Conservation (phyloP, 2,329 filamentous ascomycete genomes). For the Raffaelea ambrosiae region DNA sequence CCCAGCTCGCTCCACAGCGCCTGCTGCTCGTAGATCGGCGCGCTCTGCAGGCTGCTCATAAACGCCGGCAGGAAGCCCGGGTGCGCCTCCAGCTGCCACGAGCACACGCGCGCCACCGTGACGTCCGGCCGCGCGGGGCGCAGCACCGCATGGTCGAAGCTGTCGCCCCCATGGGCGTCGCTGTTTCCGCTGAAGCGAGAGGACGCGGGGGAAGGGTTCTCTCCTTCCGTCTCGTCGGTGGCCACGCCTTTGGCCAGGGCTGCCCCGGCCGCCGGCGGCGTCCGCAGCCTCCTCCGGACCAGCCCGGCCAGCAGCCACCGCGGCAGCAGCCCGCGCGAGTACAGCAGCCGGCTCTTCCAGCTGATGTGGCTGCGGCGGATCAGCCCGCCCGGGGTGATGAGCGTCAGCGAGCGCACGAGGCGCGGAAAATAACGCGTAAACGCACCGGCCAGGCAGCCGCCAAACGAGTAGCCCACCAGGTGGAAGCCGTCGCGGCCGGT, state of each 20-base stretch:
- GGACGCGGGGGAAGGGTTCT: neutral
- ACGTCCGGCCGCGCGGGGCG: constrained; percentile 35
- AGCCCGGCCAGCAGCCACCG: constrained; percentile 46
- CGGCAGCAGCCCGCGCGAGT: constrained; percentile 51
- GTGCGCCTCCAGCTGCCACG: constrained; percentile 62
- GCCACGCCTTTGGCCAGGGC: no score
- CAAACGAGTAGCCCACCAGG: constrained; percentile 71
- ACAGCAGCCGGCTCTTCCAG: constrained; percentile 53
- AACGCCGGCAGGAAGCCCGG: constrained; percentile 62
- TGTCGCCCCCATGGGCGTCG: constrained; percentile 26
- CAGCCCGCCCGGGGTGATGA: constrained; percentile 62
- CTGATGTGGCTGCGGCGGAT: constrained; percentile 55
- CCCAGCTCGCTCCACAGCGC: constrained; percentile 53
- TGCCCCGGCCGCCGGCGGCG: constrained; percentile 27
- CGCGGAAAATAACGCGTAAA: constrained; percentile 63
- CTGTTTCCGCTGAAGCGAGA: constrained; percentile 22
- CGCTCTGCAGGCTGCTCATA: constrained; percentile 60
- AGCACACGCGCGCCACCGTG: constrained; percentile 53
- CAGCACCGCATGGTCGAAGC: constrained; percentile 44
- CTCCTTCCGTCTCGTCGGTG: no score
- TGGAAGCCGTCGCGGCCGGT: constrained; percentile 49
- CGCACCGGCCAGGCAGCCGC: constrained; percentile 62
- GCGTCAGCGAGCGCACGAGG: constrained; percentile 52
- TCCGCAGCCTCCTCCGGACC: constrained; percentile 40
- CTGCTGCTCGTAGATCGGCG: constrained; percentile 58